phyloP scores from a whole-genome alignment of 371 early-diverging fungal species.

The Mucor indicus region DNA sequence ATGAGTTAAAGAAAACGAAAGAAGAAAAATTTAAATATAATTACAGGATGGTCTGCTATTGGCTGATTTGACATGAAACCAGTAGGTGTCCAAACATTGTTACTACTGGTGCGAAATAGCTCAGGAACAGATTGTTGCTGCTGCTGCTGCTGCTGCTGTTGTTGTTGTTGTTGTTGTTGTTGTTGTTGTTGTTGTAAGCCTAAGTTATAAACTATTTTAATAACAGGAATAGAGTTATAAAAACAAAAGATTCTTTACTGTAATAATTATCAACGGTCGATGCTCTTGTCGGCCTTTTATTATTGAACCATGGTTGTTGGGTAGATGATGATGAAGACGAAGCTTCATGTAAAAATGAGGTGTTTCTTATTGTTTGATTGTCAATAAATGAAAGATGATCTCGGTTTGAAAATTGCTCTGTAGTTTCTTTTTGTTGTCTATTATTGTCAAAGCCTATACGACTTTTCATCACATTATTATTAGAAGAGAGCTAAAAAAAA shows the following conservation, averaged over 20 bases:
- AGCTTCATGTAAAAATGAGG: too few species aligned
- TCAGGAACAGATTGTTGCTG: constrained; percentile 1
- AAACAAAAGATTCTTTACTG: neutral
- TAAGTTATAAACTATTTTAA: neutral
- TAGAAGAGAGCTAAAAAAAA: constrained; percentile 21
- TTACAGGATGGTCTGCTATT: neutral
- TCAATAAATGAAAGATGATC: too few species aligned
- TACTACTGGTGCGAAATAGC: neutral
- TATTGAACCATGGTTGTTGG: constrained; percentile 19
- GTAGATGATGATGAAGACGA: constrained; percentile 6
- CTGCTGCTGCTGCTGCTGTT: neutral
- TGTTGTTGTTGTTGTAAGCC: constrained; percentile 2
- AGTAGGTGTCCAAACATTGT: too few species aligned
- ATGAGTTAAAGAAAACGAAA: neutral
- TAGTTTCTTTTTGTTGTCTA: too few species aligned
- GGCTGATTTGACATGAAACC: neutral
- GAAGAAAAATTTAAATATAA: neutral
- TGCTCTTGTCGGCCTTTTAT: too few species aligned
- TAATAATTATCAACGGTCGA: constrained; percentile 7
- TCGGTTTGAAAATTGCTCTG: too few species aligned
- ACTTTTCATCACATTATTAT: too few species aligned
- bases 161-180: constrained; percentile 1
- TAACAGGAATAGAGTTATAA: neutral
- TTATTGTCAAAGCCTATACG: too few species aligned
- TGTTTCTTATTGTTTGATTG: neutral